These are phyloP conservation scores for Serendipita sp. DNA, from an alignment of 768 basidiomycete genomes.

Conservation along the genomic window DNA sequence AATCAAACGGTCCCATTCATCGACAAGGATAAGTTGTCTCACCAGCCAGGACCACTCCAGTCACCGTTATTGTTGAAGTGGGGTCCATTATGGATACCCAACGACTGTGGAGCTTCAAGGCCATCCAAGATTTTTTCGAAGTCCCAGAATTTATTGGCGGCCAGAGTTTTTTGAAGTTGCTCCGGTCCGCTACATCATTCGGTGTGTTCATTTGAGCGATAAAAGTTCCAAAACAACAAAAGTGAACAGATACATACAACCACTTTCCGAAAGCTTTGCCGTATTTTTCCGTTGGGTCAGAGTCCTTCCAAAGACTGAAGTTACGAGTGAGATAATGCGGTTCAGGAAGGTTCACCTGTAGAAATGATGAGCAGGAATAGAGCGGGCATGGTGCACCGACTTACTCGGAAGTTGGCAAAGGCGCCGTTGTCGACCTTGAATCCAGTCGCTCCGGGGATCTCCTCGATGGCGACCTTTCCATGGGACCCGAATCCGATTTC, in stretches of 20 bases:
- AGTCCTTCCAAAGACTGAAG: constrained; percentile 2
- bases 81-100: not conserved
- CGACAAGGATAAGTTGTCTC: not conserved
- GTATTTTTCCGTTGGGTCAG: not conserved
- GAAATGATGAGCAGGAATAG: not conserved
- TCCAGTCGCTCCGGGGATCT: not conserved
- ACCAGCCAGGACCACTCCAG: not conserved
- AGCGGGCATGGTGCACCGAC: not conserved
- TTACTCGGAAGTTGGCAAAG: constrained; percentile 2
- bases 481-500: constrained; percentile 1
- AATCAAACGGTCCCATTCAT: too few species aligned
- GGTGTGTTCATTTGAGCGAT: too few species aligned
- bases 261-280: constrained; percentile 2
- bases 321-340: constrained; percentile 4
- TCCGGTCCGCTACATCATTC: not conserved
- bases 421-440: constrained; percentile 4
- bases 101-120: not conserved
- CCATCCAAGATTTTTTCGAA: constrained; percentile 2
- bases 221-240: too few species aligned
- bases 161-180: not conserved
- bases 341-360: not conserved
- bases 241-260: not conserved
- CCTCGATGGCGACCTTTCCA: not conserved
- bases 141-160: not conserved
- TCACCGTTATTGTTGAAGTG: constrained; percentile 7